Base-by-base conservation (phyloP, 768 basidiomycete genomes). In the Collybia sordida region DNA sequence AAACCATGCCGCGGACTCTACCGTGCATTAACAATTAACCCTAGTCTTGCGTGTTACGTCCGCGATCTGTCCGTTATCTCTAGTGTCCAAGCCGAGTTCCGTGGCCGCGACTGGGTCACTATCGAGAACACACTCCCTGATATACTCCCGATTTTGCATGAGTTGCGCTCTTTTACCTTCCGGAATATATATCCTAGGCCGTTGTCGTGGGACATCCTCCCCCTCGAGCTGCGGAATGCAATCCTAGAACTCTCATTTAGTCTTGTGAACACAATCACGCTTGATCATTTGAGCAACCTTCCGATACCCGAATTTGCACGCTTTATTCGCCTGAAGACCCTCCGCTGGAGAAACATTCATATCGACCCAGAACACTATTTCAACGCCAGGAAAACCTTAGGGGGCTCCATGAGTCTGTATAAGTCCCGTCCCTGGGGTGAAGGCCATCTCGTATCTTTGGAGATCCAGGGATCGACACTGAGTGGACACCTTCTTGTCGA, bases 51-150 rank as follows among this genome's bases (percentile, higher is more conserved):
- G 47, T 28, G 39, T 8, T 42, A 47, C 28, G 28, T 52, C 19
- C 45, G 46, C 9, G 31, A 31, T 52, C 45, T 34, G 34, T 42
- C n/a, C 36, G 48, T 56, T 12, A 18, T 40, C 7, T 27, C 47
- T 6, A 24, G 17, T 6, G 28, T 46, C 5, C 21, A 36, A n/a
- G 24, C 22, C 5, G 51, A 56, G 24, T 47, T 53, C 35, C 51
- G 55, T 17, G 23, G 24, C 6, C 51, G 55, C 17, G 34, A 49
- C n/a, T 56, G 55, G 55, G 47, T 56, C 19, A 53, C 44, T 3
- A 45, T 56, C 48, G 55, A 56, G 37, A 53, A 53, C 28, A 56
- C 55, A 18, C 23, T 56, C 3, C 52, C 52, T n/a, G 52, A 47
- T 35, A 23, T 56, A 8, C 35, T 56, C 3, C 48, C 49, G 25